These are phyloP conservation scores for Pseudocercospora vitis DNA, from an alignment of 2,329 filamentous ascomycete species.

Conservation along the genomic window DNA sequence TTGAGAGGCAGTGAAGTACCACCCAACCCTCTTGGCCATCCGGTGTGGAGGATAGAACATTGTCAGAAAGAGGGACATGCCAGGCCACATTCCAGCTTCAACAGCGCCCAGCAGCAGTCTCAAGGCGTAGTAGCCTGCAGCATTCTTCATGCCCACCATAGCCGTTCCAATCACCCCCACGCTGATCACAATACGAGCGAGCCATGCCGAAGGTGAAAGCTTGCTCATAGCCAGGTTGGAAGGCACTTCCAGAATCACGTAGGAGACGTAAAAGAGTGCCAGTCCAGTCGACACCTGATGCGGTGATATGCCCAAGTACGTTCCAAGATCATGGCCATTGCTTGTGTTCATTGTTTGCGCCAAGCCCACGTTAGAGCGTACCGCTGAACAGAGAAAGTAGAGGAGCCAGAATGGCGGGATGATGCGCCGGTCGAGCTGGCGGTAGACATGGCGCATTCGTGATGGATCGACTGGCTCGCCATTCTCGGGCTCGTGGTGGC, in stretches of 20 bases:
- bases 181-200: constrained; percentile 85
- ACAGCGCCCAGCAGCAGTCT: constrained; percentile 82
- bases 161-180: constrained; percentile 82
- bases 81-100: constrained; percentile 92
- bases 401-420: constrained; percentile 76
- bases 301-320: constrained; percentile 65
- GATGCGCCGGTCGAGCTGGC: constrained; percentile 34
- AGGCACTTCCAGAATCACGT: constrained; percentile 84
- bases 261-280: constrained; percentile 87
- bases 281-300: constrained; percentile 82
- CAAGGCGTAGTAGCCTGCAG: constrained; percentile 85
- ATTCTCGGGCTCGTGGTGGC: constrained; percentile 14
- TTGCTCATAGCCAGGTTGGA: constrained; percentile 87
- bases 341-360: constrained; percentile 88
- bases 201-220: constrained; percentile 83
- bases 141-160: constrained; percentile 76
- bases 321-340: constrained; percentile 70
- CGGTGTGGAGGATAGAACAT: constrained; percentile 87
- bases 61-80: constrained; percentile 90
- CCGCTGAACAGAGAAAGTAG: constrained; percentile 90
- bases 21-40: constrained; percentile 82
- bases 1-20: constrained; percentile 86
- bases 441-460: constrained; percentile 27
- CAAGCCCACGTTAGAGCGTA: constrained; percentile 86
- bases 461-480: constrained; percentile 8